A percentile compares a stretch with the other conserved stretches of the same genome.
phyloP scores from a whole-genome alignment of 257 asterid genomes.

The Solanum sejunctum region DNA sequence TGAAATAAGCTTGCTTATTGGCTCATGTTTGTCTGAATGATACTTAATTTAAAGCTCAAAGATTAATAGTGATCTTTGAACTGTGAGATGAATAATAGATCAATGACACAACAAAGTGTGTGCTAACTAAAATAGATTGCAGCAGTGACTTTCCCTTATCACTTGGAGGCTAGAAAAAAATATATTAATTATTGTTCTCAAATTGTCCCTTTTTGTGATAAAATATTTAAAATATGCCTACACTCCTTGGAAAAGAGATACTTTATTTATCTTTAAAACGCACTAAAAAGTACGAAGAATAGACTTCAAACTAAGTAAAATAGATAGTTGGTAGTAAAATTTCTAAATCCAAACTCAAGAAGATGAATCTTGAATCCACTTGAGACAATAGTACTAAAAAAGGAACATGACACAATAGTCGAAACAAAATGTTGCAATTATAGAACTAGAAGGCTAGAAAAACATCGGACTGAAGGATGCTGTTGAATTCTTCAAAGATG shows the following conservation, averaged over 20 bases:
- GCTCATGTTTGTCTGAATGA: background rate
- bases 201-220: background rate
- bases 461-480: conserved; percentile 43
- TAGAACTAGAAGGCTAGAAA: too few species aligned
- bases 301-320: background rate
- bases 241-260: background rate
- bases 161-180: too few species aligned
- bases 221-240: background rate
- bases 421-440: background rate
- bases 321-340: background rate
- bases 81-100: background rate
- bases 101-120: background rate
- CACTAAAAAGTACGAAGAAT: background rate
- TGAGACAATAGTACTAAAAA: background rate
- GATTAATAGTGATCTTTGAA: background rate
- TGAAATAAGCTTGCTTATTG: background rate
- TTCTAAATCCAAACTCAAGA: background rate
- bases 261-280: background rate
- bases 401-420: background rate
- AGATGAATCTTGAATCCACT: background rate
- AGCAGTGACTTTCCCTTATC: too few species aligned
- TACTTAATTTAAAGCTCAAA: background rate
- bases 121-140: background rate
- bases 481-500: background rate
- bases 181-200: too few species aligned